These are phyloP conservation scores for Otatea glauca DNA, from an alignment of 176 grass and related monocot species.

Conservation along the genomic window DNA sequence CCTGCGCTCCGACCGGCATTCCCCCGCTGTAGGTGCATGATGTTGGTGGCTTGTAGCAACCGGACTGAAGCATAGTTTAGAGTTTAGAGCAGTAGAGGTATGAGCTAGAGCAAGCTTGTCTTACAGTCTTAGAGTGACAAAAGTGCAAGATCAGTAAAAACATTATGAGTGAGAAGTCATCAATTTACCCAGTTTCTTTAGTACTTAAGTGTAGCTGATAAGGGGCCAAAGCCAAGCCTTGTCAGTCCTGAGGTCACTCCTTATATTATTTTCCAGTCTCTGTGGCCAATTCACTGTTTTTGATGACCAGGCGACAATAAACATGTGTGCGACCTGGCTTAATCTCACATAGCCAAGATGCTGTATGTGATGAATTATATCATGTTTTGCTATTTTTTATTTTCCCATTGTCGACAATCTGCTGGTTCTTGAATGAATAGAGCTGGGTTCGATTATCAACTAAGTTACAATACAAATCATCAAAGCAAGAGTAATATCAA, in stretches of 20 bases:
- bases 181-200: neutral
- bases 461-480: no score
- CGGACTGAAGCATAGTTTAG: constrained; percentile 61
- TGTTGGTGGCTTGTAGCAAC: constrained; percentile 96
- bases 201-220: neutral
- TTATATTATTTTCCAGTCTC: neutral
- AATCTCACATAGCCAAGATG: neutral
- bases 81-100: neutral
- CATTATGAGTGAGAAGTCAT: neutral
- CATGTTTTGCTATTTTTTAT: no score
- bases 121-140: constrained; percentile 15
- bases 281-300: neutral
- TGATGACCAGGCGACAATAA: neutral
- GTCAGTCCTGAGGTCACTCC: neutral
- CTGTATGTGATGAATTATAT: no score
- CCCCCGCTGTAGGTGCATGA: constrained; percentile 80
- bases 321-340: neutral
- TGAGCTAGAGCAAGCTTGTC: neutral
- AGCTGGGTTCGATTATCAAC: no score
- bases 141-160: constrained; percentile 1
- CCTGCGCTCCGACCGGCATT: constrained; percentile 61
- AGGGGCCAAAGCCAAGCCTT: neutral
- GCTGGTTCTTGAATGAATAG: no score
- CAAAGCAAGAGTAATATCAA: no score
- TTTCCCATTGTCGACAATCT: no score